Percentiles rank a stretch among this genome's conserved stretches.
phyloP scores from a whole-genome alignment of 2,329 filamentous ascomycete species.

The Alternaria arborescens region DNA sequence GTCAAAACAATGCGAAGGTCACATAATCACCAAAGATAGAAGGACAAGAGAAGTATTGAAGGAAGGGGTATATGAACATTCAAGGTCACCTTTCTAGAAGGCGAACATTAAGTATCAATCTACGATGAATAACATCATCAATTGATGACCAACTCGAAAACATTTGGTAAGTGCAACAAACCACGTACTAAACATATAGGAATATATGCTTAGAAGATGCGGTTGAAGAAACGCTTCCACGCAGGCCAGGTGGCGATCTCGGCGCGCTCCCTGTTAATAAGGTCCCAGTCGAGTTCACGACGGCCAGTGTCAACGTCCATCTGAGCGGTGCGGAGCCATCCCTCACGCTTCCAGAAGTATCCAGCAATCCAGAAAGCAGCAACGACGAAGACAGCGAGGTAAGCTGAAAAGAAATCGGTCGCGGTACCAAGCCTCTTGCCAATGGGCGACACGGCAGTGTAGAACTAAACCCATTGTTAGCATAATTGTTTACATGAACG shows the following conservation, averaged over 20 bases:
- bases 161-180: background rate
- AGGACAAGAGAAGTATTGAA: background rate
- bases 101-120: conserved; percentile 4
- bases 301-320: conserved; percentile 74
- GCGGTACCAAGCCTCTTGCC: conserved; percentile 43
- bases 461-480: conserved; percentile 47
- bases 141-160: background rate
- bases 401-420: conserved; percentile 57
- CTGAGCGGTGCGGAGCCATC: conserved; percentile 66
- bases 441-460: conserved; percentile 49
- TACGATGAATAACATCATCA: background rate
- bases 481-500: too few species aligned
- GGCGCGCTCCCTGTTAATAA: conserved; percentile 64
- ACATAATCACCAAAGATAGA: background rate
- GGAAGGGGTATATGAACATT: conserved; percentile 11
- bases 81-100: conserved; percentile 1
- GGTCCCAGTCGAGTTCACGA: conserved; percentile 71
- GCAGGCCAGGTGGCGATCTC: conserved; percentile 61
- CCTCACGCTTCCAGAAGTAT: conserved; percentile 70
- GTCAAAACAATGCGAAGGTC: background rate
- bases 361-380: conserved; percentile 57
- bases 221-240: conserved; percentile 53
- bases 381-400: conserved; percentile 58
- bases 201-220: conserved; percentile 38
- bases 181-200: background rate